Base-by-base conservation (phyloP, 768 basidiomycete genomes). In the Leccinum variicolor region DNA sequence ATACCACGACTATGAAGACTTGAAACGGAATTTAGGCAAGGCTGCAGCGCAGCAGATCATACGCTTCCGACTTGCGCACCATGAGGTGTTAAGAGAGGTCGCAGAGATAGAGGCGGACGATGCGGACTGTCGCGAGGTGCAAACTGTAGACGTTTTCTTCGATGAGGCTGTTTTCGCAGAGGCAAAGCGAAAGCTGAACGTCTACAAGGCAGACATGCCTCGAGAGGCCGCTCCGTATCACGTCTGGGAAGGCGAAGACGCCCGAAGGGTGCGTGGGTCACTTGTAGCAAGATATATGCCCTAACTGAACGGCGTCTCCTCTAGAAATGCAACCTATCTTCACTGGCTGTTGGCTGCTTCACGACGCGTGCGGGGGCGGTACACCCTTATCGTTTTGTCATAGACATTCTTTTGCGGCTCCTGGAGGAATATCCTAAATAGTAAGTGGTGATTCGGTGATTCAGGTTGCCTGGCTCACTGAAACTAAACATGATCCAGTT, bases 381-480 rank as follows among this genome's bases (percentile, higher is more conserved):
- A 28, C 86, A 90, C 57, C 85, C 88, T 0, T 90, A 90, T 67
- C 82, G 85, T 19, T 76, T 87, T 29, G 81, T 89, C 13, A 87
- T 86, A 1, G 78, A 78, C 2, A 76, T 89, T 25, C 70, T 89
- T 21, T 60, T 73, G 14, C 81, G 81, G 46, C 78, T 88, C 2
- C 69, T 88, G 6, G 58, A 72, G 11, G 73, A 74, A n/a, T 78
- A 85, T 60, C 69, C 79, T 11, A 70, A 81, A 21, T 53, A 54
- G 69, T 74, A 19, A 63, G 74, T 28, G 56, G 55, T 11, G 9
- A 60, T 26, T 63, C 51, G 53, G 60, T 31, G 52, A 57, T 14
- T 53, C 49, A 3, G n/a, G 28, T 33, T 53, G n/a, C 33, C 29
- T 59, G 39, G 14, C 48, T 59, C 56, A 64, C 46, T 5, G 2